These are phyloP conservation scores for Quercus cerris DNA, from an alignment of 306 rosid species.

Conservation along the genomic window DNA sequence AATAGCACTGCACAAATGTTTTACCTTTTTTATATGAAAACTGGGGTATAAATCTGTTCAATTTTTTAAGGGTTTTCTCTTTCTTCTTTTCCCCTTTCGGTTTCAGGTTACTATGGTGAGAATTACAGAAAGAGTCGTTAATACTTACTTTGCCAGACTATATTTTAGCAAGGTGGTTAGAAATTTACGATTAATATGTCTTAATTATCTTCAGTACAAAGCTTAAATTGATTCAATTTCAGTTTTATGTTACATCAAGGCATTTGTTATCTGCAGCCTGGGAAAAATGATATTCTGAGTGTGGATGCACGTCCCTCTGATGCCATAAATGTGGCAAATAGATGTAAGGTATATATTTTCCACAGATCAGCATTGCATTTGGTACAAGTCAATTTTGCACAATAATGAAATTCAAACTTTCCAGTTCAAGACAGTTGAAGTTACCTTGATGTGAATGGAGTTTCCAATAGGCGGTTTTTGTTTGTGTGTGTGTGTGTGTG, in stretches of 20 bases:
- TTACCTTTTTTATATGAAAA: not conserved
- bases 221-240: constrained; percentile 7
- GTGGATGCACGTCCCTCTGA: constrained; percentile 96
- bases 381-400: not conserved
- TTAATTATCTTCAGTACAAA: constrained; percentile 1
- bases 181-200: constrained; percentile 2
- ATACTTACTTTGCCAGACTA: constrained; percentile 84
- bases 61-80: constrained; percentile 8
- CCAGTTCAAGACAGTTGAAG: not conserved
- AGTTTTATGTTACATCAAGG: constrained; percentile 10
- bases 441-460: not conserved
- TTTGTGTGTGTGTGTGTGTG: too few species aligned
- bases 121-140: constrained; percentile 79
- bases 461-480: too few species aligned
- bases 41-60: constrained; percentile 9
- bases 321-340: constrained; percentile 83
- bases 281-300: constrained; percentile 56
- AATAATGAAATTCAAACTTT: not conserved
- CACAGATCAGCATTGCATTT: not conserved
- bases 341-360: constrained; percentile 67
- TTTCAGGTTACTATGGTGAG: constrained; percentile 80
- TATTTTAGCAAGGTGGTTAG: constrained; percentile 70
- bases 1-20: not conserved
- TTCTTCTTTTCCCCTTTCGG: not conserved
- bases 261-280: constrained; percentile 69